Evolutionary conservation across 2,329 filamentous ascomycete genomes (phyloP).

Genomic region (Teratosphaeria nubilosa): DNA sequence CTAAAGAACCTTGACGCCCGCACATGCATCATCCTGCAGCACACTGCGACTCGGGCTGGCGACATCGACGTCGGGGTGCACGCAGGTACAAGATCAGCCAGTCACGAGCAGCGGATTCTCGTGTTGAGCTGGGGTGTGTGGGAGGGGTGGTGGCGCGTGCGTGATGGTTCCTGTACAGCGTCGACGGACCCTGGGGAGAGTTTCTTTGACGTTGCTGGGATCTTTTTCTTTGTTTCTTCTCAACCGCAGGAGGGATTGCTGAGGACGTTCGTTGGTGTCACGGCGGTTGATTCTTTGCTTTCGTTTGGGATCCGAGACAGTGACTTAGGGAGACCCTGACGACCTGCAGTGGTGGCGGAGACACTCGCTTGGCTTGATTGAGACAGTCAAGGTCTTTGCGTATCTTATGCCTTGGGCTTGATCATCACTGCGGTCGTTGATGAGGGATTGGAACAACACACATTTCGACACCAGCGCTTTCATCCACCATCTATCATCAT

Average conservation of each 20-base stretch:
- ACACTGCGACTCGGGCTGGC: too few species aligned
- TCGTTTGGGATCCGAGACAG: neutral
- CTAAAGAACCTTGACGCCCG: neutral
- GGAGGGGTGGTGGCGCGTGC: too few species aligned
- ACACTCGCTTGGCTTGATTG: neutral
- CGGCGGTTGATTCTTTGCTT: neutral
- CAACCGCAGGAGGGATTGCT: neutral
- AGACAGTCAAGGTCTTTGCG: neutral
- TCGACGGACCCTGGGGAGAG: neutral
- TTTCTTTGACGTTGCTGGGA: neutral
- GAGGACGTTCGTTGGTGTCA: neutral
- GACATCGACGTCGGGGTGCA: neutral
- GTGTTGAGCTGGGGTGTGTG: neutral
- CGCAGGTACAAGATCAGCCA: neutral
- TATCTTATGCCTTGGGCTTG: neutral
- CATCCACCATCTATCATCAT: neutral
- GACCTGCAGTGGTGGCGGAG: neutral
- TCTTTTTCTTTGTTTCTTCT: neutral
- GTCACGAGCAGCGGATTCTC: neutral
- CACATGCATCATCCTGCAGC: neutral
- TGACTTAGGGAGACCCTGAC: neutral
- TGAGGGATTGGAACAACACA: neutral
- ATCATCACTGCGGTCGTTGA: neutral
- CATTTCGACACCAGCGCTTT: neutral
- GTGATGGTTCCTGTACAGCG: too few species aligned